These are phyloP conservation scores for Gelatoporia subvermispora DNA, from an alignment of 768 basidiomycete genomes.

Conservation along the genomic window DNA sequence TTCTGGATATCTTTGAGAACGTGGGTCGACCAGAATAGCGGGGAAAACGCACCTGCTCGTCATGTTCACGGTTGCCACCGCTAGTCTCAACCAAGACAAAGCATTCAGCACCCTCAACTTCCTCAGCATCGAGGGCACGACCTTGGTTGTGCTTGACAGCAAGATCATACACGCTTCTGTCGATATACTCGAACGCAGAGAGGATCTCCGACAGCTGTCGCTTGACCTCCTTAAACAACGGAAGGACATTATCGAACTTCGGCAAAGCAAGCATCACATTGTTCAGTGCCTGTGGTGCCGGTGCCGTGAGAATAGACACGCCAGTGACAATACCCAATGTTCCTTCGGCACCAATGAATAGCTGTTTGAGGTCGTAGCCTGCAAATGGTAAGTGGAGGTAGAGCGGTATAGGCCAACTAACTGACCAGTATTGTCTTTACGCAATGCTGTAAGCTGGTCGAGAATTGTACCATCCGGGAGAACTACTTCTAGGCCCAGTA, in stretches of 20 bases:
- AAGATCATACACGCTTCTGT: constrained; percentile 79
- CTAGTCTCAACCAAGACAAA: constrained; percentile 95
- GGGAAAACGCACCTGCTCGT: constrained; percentile 67
- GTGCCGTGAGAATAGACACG: constrained; percentile 89
- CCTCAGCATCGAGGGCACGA: constrained; percentile 66
- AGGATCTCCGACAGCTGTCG: constrained; percentile 87
- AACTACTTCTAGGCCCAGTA: constrained; percentile 93
- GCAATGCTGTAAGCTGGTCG: constrained; percentile 80
- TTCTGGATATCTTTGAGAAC: constrained; percentile 49
- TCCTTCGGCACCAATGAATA: constrained; percentile 97
- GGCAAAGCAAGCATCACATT: constrained; percentile 90
- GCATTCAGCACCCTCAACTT: constrained; percentile 73
- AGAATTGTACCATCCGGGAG: constrained; percentile 91
- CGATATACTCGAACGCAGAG: constrained; percentile 96
- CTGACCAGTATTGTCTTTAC: constrained; percentile 96
- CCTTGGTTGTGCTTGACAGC: constrained; percentile 82
- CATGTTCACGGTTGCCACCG: constrained; percentile 88
- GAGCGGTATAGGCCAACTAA: not conserved
- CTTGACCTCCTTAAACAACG: constrained; percentile 79
- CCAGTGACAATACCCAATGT: constrained; percentile 94
- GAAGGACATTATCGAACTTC: constrained; percentile 81
- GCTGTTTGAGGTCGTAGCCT: constrained; percentile 98
- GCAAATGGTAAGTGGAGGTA: not conserved
- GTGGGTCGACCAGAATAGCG: not conserved
- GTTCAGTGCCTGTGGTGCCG: constrained; percentile 77